Conservation (phyloP, 2,329 filamentous ascomycete genomes). For the Microsporum ferrugineum region DNA sequence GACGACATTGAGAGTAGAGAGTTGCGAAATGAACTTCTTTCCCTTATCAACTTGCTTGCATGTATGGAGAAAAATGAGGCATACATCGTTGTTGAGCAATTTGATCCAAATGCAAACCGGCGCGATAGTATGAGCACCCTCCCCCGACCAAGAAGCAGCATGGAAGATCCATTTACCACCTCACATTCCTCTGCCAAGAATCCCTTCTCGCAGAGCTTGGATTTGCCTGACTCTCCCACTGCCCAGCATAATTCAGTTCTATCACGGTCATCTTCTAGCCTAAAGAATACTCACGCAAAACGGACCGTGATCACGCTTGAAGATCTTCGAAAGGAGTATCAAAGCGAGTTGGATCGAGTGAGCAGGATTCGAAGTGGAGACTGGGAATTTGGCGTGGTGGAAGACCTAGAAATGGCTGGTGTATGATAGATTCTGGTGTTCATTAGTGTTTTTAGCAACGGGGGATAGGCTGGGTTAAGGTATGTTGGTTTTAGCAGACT, state of each 20-base stretch:
- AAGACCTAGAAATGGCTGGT: conserved; percentile 1
- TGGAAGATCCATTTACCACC: background rate
- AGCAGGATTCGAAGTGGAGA: conserved; percentile 80
- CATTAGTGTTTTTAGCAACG: conserved; percentile 3
- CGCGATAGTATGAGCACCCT: conserved; percentile 28
- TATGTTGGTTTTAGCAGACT: background rate
- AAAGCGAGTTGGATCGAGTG: conserved; percentile 77
- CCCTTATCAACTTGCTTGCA: conserved; percentile 83
- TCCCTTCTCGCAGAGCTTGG: background rate
- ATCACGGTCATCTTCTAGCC: background rate
- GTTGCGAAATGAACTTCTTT: conserved; percentile 60
- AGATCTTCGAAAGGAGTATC: conserved; percentile 79
- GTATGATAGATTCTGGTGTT: conserved; percentile 5
- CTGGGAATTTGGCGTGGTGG: conserved; percentile 56
- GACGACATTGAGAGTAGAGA: conserved; percentile 40
- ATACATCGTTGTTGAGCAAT: conserved; percentile 52
- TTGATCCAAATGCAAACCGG: conserved; percentile 10
- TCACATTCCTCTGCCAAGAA: background rate
- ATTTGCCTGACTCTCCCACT: background rate
- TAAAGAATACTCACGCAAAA: conserved; percentile 36
- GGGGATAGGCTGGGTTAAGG: conserved; percentile 9
- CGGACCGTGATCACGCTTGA: conserved; percentile 73
- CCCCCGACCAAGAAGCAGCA: background rate
- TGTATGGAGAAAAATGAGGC: conserved; percentile 72
- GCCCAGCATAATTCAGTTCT: background rate